Evolutionary conservation across 2,329 filamentous ascomycete genomes (phyloP).

Genomic region (Epichloe brachyelytri): DNA sequence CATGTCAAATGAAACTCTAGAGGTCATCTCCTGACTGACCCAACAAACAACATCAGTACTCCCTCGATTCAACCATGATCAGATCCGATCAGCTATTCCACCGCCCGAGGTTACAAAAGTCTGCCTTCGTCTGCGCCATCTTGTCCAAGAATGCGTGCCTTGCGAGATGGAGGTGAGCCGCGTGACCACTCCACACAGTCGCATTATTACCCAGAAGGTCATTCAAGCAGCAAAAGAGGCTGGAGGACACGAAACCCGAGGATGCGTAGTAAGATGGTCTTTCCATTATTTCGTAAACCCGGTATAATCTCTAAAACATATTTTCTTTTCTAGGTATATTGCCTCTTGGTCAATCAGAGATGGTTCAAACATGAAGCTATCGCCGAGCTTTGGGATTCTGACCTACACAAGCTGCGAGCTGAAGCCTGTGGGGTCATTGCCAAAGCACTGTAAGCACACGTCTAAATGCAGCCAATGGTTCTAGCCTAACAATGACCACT

Average conservation of each 20-base stretch:
- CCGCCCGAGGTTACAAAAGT: constrained; percentile 76
- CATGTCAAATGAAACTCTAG: not conserved
- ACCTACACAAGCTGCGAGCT: constrained; percentile 67
- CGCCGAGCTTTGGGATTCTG: constrained; percentile 83
- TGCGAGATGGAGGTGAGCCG: constrained; percentile 72
- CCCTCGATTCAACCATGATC: constrained; percentile 45
- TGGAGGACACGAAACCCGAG: constrained; percentile 58
- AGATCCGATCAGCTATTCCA: constrained; percentile 54
- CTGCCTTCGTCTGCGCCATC: constrained; percentile 77
- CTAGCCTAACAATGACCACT: not conserved
- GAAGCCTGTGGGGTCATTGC: constrained; percentile 83
- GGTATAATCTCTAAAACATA: not conserved
- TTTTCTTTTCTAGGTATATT: constrained; percentile 41
- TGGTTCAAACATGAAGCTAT: constrained; percentile 71
- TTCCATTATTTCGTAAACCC: not conserved
- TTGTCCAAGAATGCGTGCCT: constrained; percentile 79
- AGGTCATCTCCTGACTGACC: not conserved
- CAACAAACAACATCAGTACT: constrained; percentile 38
- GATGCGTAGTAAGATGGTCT: constrained; percentile 50
- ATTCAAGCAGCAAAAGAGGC: constrained; percentile 71
- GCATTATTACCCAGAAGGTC: constrained; percentile 70
- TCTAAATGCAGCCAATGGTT: not conserved
- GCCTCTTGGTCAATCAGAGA: constrained; percentile 56
- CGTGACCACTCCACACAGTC: constrained; percentile 70
- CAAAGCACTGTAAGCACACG: constrained; percentile 49